Evolutionary conservation across 2,329 filamentous ascomycete species (phyloP), one percentile per base, ranked within the genome.

Genomic region (Byssoonygena ceratinophila): DNA sequence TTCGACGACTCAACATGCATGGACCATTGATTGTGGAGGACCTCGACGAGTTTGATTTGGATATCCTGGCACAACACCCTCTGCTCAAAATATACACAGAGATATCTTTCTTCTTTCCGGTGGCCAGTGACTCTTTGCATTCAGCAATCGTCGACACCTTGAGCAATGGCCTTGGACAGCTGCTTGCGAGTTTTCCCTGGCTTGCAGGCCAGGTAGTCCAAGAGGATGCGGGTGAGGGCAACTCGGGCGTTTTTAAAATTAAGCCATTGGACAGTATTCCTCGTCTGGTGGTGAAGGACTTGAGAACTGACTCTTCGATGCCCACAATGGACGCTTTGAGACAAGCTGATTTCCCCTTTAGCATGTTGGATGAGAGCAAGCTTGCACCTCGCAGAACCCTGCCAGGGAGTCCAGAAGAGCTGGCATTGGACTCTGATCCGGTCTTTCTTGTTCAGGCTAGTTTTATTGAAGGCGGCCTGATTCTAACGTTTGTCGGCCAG

Each of bases 361-460:
- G 59, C 27, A 72, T 79, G 70, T 64, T 80, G 4, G 71, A 76
- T 44, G 75, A 76, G 57, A 59, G 59, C 16, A 34, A 68, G 5
- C 58, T 77, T 52, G 69, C 70, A 1, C 70, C 74, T 0, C 63
- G 64, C 16, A 69, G 63, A 5, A 75, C 72, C 0, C 53, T 77
- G 0, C 64, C 69, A 34, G 59, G 63, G 0, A 61, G 57, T 1
- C 52, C 60, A 9, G 58, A 58, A 14, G 48, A 54, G 22, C 39
- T 61, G 18, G 59, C 62, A 16, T 23, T 29, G 3, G 14, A 29
- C 25, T n/a, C 14, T 16, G 25, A 16, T 7, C 71, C 68, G 1
- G 75, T 78, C 0, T 61, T 79, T 32, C 53, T 73, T 0, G 48
- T 77, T 1, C 76, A 79, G 55, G 68, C 68, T 2, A 78, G 68